Evolutionary conservation across 1,284 basidiomycete species (phyloP), one percentile per base, ranked within the genome.

Genomic region (Leccinum fallax): DNA sequence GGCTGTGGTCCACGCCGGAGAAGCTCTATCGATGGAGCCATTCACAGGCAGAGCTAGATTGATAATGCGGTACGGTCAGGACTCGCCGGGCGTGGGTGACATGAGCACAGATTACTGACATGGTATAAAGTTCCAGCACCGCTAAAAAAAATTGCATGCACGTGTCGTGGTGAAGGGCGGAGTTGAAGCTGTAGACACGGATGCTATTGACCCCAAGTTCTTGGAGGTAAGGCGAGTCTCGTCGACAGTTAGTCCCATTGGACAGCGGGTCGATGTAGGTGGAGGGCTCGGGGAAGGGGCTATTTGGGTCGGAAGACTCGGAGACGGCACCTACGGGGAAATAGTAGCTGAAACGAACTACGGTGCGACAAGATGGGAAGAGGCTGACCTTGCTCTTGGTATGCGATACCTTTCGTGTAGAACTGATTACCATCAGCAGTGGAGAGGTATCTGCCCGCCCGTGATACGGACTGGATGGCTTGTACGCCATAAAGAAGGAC

Each of bases 381-480:
- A 19, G 52, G 62, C 79, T 70, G 68, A 82, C 94, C 94, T 75
- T 94, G 91, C 63, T 88, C 85, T 76, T 97, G 94, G 77, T 97
- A 97, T 26, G 93, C 93, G 61, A 96, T 80, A 61, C 95, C 94
- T 79, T 94, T 95, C 79, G 97, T 92, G 76, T 89, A 95, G 79
- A 96, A 96, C 55, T 94, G 81, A 53, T 75, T 85, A 2, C 92
- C 92, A 57, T 86, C 82, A 10, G 83, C 82, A 32, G 79, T 81
- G 78, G 93, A 96, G 36, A 97, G 86, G 74, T 32, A 32, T 71
- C 88, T 86, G 43, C 30, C 92, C 28, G 77, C 69, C 34, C 90
- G 84, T 60, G 85, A 78, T 67, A 93, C 79, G 63, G 82, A 80
- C 57, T 81, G 78, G 57, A 92, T 80, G 64, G 88, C 88, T n/a